Percentiles rank a stretch among this genome's conserved stretches.
Conservation (phyloP, 2,329 filamentous ascomycete genomes). For the Coniochaeta prunicola region DNA sequence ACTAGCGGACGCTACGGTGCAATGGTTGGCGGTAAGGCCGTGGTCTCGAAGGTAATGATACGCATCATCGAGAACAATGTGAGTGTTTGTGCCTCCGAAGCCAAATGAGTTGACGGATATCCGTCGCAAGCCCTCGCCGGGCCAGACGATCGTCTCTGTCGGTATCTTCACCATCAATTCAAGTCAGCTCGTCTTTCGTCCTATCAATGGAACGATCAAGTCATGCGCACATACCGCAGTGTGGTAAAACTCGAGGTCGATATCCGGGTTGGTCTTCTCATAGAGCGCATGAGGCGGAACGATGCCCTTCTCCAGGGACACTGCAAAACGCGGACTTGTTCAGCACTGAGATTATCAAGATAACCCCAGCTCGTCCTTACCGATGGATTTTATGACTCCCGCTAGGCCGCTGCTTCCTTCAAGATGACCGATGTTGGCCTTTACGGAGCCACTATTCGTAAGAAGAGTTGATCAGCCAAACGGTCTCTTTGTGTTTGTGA, state of each 20-base stretch:
- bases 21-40: constrained; percentile 5
- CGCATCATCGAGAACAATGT: constrained; percentile 1
- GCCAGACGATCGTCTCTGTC: constrained; percentile 1
- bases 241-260: constrained; percentile 3
- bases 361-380: background rate
- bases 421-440: constrained; percentile 15
- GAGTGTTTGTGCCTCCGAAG: background rate
- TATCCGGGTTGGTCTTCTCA: constrained; percentile 10
- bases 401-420: constrained; percentile 12
- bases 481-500: too few relatives aligned
- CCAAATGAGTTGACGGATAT: constrained; percentile 1
- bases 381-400: constrained; percentile 12
- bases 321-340: background rate
- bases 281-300: constrained; percentile 11
- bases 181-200: too few relatives aligned
- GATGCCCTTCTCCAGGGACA: constrained; percentile 10
- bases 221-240: too few relatives aligned
- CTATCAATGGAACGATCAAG: too few relatives aligned
- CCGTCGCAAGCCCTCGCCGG: background rate
- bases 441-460: constrained; percentile 10
- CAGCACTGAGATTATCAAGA: background rate
- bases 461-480: background rate
- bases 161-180: too few relatives aligned
- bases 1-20: background rate
- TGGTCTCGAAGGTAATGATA: background rate